Evolutionary conservation across 176 grass and related monocot species (phyloP).

Genomic region (Aegilops tauschii): DNA sequence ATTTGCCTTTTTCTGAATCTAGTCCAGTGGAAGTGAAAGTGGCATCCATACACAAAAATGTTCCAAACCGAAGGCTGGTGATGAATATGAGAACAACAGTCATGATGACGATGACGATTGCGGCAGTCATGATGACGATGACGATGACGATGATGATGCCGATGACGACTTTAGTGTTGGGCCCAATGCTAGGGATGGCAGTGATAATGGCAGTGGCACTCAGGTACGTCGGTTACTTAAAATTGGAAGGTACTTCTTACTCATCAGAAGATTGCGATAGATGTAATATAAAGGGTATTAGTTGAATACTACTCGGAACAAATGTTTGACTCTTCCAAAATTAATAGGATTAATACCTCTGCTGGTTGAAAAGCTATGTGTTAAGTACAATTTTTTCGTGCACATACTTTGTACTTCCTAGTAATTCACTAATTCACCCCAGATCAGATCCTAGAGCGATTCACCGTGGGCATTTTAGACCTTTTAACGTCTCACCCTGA

Average conservation of each 20-base stretch:
- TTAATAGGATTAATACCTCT: not conserved
- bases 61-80: conserved; percentile 46
- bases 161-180: conserved; percentile 51
- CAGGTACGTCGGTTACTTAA: conserved; percentile 51
- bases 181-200: conserved; percentile 69
- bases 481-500: not conserved
- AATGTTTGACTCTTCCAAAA: not conserved
- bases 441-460: not conserved
- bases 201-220: conserved; percentile 92
- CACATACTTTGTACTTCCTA: not conserved
- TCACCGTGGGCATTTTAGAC: not conserved
- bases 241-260: not conserved
- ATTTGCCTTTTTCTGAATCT: conserved; percentile 35
- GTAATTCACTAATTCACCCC: too few species aligned
- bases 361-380: not conserved
- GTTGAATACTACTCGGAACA: not conserved
- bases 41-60: conserved; percentile 73
- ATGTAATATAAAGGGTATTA: conserved; percentile 13
- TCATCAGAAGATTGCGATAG: not conserved
- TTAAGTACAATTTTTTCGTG: not conserved
- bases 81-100: conserved; percentile 54
- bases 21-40: conserved; percentile 97
- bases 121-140: conserved; percentile 45
- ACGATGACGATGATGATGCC: conserved; percentile 10
- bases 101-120: conserved; percentile 29